A percentile compares a stretch with the other conserved stretches of the same genome.
These are phyloP conservation scores for Sporothrix luriei DNA, from an alignment of 2,329 filamentous ascomycete species.

Conservation along the genomic window DNA sequence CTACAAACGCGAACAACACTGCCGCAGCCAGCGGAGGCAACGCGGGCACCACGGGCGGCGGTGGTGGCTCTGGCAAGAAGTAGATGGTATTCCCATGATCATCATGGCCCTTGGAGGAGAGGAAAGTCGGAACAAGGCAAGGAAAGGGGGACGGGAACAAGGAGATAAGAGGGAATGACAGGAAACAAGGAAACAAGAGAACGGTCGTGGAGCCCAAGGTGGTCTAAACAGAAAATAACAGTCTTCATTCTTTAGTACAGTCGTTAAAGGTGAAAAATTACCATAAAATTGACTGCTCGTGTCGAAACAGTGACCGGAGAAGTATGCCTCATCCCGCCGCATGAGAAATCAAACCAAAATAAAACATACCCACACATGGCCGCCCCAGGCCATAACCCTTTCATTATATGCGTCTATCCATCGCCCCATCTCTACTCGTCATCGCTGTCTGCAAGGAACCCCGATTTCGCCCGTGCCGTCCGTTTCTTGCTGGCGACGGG, in stretches of 20 bases:
- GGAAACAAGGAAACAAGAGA: too few species aligned
- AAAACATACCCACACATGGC: background rate
- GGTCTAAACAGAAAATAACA: too few species aligned
- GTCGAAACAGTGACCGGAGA: background rate
- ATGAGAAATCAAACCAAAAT: background rate
- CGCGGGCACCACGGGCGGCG: background rate
- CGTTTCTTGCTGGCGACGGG: slow-evolving; percentile 44
- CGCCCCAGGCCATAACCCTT: background rate
- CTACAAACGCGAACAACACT: background rate
- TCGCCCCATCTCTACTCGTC: slow-evolving; percentile 55
- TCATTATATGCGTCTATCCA: background rate
- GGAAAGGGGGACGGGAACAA: too few species aligned
- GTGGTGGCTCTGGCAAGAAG: background rate
- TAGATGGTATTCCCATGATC: background rate
- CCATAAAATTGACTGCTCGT: background rate
- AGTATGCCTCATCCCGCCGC: background rate
- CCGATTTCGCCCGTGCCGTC: slow-evolving; percentile 51
- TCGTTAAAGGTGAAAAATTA: background rate
- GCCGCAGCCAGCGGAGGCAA: background rate
- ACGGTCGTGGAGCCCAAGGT: too few species aligned
- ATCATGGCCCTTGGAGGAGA: background rate
- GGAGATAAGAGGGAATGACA: too few species aligned
- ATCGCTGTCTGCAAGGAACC: slow-evolving; percentile 63
- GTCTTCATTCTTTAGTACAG: background rate
- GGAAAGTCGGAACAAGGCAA: background rate